Base-by-base conservation (phyloP, 495 filamentous ascomycete genomes). In the Neurospora sp. region DNA sequence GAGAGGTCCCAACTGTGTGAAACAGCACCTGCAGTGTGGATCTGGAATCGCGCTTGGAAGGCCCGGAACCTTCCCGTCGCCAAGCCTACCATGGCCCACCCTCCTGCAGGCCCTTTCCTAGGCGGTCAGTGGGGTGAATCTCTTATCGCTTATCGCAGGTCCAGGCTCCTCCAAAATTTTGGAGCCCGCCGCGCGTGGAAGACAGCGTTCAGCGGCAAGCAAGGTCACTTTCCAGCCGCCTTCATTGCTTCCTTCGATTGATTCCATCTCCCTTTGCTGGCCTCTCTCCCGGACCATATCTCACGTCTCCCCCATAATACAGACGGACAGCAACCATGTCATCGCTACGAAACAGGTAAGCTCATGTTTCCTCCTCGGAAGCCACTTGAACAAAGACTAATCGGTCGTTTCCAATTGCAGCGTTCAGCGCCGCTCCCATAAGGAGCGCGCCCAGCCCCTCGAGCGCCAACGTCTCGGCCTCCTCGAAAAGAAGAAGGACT, bases 391-490 rank as follows among this genome's bases (percentile, higher is more conserved):
- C 62, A 27, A 35, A n/a, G 4, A 48, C 69, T 72, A 74, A 74
- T 16, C 48, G 2, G 1, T 31, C 3, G 54, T 62, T 62, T 31
- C 54, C 48, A 11, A 41, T 23, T 18, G 35, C 73, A 81, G 79
- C 73, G 69, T 81, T 73, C 78, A 81, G 69, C 79, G 79, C 35
- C 79, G 79, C 48, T 73, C 78, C 78, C 95, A 98, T 84, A 86
- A 89, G 76, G 96, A 98, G 85, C 92, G 96, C 77, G 91, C 92
- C 39, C 96, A 98, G 80, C 92, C 94, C 42, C 78, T 88, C 75
- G 92, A 92, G 78, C 93, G 96, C 12, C 23, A 69, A 31, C 75
- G 75, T 1, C 79, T 82, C 48, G 78, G 81, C 42, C 77, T 84
- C 12, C 79, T 82, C 73, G 80, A 82, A 71, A 82, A 81, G 73